Evolutionary conservation across 495 filamentous ascomycete species (phyloP).

Genomic region (Neurospora hispaniola): DNA sequence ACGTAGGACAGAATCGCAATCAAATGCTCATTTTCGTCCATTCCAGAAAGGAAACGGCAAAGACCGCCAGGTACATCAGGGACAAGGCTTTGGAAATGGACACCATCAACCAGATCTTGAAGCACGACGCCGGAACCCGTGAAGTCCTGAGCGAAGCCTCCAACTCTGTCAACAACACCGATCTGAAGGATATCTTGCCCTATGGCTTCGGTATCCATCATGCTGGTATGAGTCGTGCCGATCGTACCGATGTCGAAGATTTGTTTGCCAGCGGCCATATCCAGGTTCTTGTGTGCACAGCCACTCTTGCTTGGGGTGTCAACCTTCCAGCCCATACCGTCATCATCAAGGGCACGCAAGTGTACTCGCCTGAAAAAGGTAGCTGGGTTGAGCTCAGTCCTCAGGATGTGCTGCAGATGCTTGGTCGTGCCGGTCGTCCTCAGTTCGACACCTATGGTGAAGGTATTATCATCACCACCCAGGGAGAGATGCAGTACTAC

Average conservation of each 20-base stretch:
- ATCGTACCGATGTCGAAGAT: conserved; percentile 90
- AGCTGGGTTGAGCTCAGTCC: conserved; percentile 97
- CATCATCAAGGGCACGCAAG: conserved; percentile 94
- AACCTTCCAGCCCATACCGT: conserved; percentile 92
- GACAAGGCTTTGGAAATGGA: conserved; percentile 95
- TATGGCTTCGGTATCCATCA: conserved; percentile 98
- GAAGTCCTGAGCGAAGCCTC: conserved; percentile 81
- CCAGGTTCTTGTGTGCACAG: conserved; percentile 94
- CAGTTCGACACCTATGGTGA: conserved; percentile 98
- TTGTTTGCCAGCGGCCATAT: conserved; percentile 84
- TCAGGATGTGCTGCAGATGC: conserved; percentile 97
- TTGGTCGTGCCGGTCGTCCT: conserved; percentile 89
- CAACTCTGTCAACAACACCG: conserved; percentile 69
- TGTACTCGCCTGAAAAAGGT: conserved; percentile 97
- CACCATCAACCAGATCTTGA: conserved; percentile 90
- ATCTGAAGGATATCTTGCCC: conserved; percentile 88
- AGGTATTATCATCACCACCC: conserved; percentile 96
- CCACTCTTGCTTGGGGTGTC: conserved; percentile 92
- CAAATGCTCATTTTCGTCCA: conserved; percentile 99
- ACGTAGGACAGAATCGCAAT: conserved; percentile 79
- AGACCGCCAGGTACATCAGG: conserved; percentile 89
- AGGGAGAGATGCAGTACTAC: conserved; percentile 92
- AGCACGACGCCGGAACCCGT: conserved; percentile 83
- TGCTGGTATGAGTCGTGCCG: conserved; percentile 86
- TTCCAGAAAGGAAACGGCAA: conserved; percentile 94